Base-by-base conservation (phyloP, 495 filamentous ascomycete species). In the Daldinia vernicosa region DNA sequence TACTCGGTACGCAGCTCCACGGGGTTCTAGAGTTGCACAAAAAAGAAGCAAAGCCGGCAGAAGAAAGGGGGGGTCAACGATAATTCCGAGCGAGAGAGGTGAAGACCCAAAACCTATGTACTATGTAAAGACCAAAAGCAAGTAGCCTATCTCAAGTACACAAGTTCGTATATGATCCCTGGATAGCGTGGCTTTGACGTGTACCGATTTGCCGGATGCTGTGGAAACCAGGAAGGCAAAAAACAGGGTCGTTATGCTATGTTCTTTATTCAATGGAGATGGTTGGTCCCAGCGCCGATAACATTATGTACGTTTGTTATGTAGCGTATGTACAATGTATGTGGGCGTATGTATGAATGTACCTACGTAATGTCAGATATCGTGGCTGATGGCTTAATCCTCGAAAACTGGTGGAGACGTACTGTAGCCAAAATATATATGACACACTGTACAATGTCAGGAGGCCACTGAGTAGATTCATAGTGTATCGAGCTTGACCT, bases 321-420 rank as follows among this genome's bases (percentile, higher is more conserved):
- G 40, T 19, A 39, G n/a, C 4, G 40, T 43, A n/a, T 40, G 37
- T 40, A 40, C 3, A 14, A 14, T 19, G 14, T 17, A 17, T 24
- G 43, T n/a, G n/a, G n/a, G n/a, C n/a, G n/a, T 24, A 24, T 22
- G 17, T 47, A 47, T 47, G 3, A 40, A 40, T 40, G 39, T 47
- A 47, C 43, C 43, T 43, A 27, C 26, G 1, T 33, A 33, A 24
- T 19, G 52, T 56, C 63, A 63, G 59, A 71, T 55, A 66, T 71
- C 69, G 63, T 67, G 58, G 63, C 69, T 67, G 63, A 67, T 71
- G 59, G 63, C 60, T 70, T 65, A 55, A 70, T 70, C 30, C 43
- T 53, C 35, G 40, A 71, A 45, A 55, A 57, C 51, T 8, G 43
- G 63, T 66, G 69, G 69, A 59, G 63, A 4, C 14, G 11, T 57